A percentile compares a stretch with the other conserved stretches of the same genome.
Conservation (phyloP, 495 filamentous ascomycete species). For the Daldinia concentrica region DNA sequence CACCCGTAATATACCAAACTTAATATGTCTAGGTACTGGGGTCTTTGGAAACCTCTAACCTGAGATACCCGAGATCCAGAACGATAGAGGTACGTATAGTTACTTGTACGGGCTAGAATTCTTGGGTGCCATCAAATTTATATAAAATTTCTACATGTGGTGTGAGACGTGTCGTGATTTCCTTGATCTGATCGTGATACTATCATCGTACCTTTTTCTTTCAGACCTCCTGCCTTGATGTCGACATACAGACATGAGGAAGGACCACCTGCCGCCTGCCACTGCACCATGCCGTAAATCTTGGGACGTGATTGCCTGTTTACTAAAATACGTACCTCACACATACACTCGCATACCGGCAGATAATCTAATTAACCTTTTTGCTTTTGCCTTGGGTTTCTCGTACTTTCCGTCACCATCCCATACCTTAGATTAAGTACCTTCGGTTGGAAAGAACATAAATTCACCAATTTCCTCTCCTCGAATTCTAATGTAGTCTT, state of each 20-base stretch:
- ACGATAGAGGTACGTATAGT: background rate
- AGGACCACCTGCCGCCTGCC: background rate
- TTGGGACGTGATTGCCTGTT: conserved; percentile 18
- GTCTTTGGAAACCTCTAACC: background rate
- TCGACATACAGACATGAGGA: background rate
- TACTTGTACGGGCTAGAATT: background rate
- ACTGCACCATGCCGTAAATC: conserved; percentile 2
- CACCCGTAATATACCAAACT: background rate
- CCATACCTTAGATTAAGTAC: background rate
- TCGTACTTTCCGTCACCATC: background rate
- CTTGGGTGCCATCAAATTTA: background rate
- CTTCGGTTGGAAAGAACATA: conserved; percentile 20
- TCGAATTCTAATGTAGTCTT: conserved; percentile 2
- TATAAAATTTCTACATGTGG: conserved; percentile 9
- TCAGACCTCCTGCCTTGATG: background rate
- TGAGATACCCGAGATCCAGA: background rate
- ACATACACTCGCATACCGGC: too few relatives aligned
- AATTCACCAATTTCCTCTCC: conserved; percentile 23
- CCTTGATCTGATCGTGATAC: conserved; percentile 18
- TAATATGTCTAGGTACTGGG: background rate
- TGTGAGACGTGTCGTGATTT: conserved; percentile 33
- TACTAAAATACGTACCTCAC: background rate
- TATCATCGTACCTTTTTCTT: background rate
- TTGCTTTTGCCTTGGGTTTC: conserved; percentile 3
- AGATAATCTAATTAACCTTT: background rate